Base-by-base conservation (phyloP, 768 basidiomycete genomes). In the Tulasnella sp. region DNA sequence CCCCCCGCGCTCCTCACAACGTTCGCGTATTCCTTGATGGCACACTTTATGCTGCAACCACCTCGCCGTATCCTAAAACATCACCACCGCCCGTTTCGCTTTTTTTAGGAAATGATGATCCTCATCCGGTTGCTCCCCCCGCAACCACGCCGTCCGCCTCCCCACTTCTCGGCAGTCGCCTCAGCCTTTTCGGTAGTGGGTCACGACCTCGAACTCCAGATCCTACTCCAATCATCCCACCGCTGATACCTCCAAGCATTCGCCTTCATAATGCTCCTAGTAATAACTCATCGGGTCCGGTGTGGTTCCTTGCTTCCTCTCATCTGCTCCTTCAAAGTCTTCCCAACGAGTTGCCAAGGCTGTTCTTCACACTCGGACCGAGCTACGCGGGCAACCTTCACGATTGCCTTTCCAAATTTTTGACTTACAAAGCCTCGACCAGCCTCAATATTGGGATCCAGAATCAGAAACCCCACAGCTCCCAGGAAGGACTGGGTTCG, bases 381-480 rank as follows among this genome's bases (percentile, higher is more conserved):
- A 88, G 90, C 64, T 95, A 95, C 77, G 85, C 85, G 1, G 90
- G 89, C 29, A 89, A 89, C 64, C 93, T 94, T 82, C 93, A 93
- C 81, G 91, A 93, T 69, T 81, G 87, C 2, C 86, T 94, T 42
- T 84, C 89, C 78, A 90, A 88, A 67, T 94, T 94, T 81, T 83
- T 95, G 69, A 96, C 93, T 0, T 96, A 95, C 81, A 91, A 93
- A 79, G 91, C 92, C 0, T 89, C 91, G 5, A 93, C 93, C 0
- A 93, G 93, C 0, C 85, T 95, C 73, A 94, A 92, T 80, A 92
- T 95, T 85, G 89, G 89, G 79, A 83, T 96, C 22, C 85, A 86
- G 25, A 42, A 67, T 31, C 45, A 39, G 86, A 84, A 42, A 80
- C 58, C 25, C 58, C 58, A 64, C 31, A 25, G 12, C 29, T 86